Conservation (phyloP, 169 alveolate genomes). For the Amoebophrya sp. region DNA sequence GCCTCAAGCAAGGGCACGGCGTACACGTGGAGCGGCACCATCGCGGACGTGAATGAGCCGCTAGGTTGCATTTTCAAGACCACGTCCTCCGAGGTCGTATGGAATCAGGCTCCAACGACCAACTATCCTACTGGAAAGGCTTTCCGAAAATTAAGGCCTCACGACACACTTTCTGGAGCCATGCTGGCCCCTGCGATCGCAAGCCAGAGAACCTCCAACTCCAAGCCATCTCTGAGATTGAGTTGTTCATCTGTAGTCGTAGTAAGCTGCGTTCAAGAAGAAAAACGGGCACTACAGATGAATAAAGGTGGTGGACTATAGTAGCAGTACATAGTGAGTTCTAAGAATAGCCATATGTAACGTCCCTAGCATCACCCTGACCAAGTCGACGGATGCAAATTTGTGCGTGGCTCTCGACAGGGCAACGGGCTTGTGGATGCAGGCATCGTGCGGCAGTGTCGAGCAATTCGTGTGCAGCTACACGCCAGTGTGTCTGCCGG, state of each 20-base stretch:
- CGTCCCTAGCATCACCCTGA: not conserved
- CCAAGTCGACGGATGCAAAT: not conserved
- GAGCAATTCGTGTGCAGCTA: not conserved
- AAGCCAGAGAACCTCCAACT: too few species aligned
- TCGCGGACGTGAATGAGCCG: not conserved
- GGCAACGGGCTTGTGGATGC: not conserved
- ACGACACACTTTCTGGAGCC: too few species aligned
- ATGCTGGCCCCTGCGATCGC: too few species aligned
- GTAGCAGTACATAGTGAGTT: too few species aligned
- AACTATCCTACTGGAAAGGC: not conserved
- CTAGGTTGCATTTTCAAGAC: not conserved
- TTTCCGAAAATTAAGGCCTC: too few species aligned
- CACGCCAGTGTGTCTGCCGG: not conserved
- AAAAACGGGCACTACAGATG: too few species aligned
- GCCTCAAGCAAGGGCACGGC: not conserved
- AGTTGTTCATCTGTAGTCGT: too few species aligned
- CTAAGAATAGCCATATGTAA: not conserved
- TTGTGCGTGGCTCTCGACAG: not conserved
- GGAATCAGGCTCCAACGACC: not conserved
- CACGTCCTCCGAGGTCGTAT: not conserved
- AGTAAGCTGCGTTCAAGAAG: too few species aligned
- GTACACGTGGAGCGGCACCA: not conserved
- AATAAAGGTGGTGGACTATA: too few species aligned
- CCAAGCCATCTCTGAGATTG: too few species aligned
- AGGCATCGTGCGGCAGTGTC: not conserved